Conservation (phyloP, 495 filamentous ascomycete genomes). For the Cladorrhinum samala region DNA sequence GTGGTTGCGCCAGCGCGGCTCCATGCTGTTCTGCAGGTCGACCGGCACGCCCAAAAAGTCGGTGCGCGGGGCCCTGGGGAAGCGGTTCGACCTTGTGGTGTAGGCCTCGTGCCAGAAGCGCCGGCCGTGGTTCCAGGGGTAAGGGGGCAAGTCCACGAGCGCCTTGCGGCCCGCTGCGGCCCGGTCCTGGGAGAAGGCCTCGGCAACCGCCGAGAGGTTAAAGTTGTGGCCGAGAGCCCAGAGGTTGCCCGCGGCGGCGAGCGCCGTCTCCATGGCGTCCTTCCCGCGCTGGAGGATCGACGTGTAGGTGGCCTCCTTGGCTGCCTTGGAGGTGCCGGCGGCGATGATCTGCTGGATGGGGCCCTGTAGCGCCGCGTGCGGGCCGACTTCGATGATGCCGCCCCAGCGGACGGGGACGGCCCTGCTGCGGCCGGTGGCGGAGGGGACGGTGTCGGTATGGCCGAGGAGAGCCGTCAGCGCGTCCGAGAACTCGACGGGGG, state of each 20-base stretch:
- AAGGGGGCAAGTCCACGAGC: slow-evolving; percentile 28
- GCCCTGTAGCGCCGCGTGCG: slow-evolving; percentile 43
- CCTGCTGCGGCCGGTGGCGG: not conserved
- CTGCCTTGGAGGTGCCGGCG: not conserved
- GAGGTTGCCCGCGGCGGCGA: slow-evolving; percentile 26
- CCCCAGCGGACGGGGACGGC: not conserved
- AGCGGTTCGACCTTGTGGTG: slow-evolving; percentile 30
- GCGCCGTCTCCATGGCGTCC: slow-evolving; percentile 14
- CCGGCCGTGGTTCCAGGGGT: slow-evolving; percentile 32
- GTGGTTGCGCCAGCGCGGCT: slow-evolving; percentile 44
- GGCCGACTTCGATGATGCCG: slow-evolving; percentile 41
- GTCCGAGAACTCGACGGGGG: slow-evolving; percentile 2
- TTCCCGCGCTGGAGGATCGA: slow-evolving; percentile 16
- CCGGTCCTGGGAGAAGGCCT: not conserved
- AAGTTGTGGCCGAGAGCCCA: slow-evolving; percentile 30
- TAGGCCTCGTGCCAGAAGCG: slow-evolving; percentile 41
- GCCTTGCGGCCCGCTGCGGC: not conserved
- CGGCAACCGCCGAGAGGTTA: slow-evolving; percentile 30
- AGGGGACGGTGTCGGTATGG: not conserved
- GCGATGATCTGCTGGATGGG: slow-evolving; percentile 18
- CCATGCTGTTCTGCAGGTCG: slow-evolving; percentile 25
- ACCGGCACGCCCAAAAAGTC: slow-evolving; percentile 39
- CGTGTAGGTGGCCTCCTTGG: slow-evolving; percentile 9
- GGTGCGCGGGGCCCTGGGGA: slow-evolving; percentile 34
- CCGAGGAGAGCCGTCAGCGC: not conserved